These are phyloP conservation scores for Yamadazyma atmosphaerica DNA, from an alignment of 1,139 yeast genomes.

Conservation along the genomic window DNA sequence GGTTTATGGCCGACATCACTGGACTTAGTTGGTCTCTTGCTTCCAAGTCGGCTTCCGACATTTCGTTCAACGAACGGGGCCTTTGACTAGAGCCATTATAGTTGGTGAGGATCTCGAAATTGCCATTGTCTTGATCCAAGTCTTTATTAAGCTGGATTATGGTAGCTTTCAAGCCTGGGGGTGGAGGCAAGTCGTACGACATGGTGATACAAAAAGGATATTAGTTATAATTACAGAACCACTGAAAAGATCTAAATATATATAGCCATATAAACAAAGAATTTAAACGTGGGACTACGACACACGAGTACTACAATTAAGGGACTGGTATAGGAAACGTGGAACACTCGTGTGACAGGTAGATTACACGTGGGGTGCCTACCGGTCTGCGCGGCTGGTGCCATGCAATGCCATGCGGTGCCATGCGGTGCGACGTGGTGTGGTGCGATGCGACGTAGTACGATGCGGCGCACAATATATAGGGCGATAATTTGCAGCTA, in stretches of 20 bases:
- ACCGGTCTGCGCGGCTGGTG: no score
- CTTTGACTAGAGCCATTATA: conserved; percentile 6
- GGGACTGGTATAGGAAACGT: neutral
- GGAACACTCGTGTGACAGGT: neutral
- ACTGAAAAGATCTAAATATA: neutral
- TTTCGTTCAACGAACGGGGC: conserved; percentile 1
- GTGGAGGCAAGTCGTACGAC: conserved; percentile 42
- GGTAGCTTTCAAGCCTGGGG: conserved; percentile 63
- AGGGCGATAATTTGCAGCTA: neutral
- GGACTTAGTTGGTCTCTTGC: conserved; percentile 7
- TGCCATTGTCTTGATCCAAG: conserved; percentile 41
- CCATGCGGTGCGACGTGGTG: no score
- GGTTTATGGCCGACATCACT: conserved; percentile 7
- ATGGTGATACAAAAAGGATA: neutral
- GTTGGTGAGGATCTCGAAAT: conserved; percentile 44
- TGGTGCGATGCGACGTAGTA: no score
- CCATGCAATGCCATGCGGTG: neutral
- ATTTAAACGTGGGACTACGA: neutral
- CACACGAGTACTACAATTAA: neutral
- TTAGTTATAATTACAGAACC: no score
- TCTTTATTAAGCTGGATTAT: conserved; percentile 59
- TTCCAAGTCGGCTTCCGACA: neutral
- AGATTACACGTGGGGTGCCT: neutral
- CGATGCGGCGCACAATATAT: no score
- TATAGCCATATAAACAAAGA: neutral